A percentile compares a stretch with the other conserved stretches of the same genome.
Conservation (phyloP, 1,284 basidiomycete genomes). For the Cutaneotrichosporon cutaneum region DNA sequence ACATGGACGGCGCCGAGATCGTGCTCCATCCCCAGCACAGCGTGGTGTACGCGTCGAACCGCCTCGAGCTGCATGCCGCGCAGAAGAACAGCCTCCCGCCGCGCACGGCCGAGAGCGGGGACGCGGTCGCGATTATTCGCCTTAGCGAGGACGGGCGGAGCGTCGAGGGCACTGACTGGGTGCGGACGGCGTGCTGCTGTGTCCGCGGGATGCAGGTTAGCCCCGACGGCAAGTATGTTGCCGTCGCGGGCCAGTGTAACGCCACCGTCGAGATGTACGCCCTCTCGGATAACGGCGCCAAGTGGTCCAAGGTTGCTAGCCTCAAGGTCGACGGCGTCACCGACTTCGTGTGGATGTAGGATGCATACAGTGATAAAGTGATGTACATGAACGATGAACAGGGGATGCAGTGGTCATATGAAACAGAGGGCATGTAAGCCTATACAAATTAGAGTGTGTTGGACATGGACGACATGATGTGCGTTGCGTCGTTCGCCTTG, state of each 20-base stretch:
- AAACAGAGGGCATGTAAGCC: not conserved
- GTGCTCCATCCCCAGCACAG: conserved; percentile 31
- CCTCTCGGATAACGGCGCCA: conserved; percentile 33
- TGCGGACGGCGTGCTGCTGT: conserved; percentile 41
- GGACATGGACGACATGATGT: not conserved
- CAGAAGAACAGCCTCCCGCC: conserved; percentile 30
- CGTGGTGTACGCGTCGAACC: conserved; percentile 49
- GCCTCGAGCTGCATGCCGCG: conserved; percentile 40
- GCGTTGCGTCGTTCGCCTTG: not conserved
- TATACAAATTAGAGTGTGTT: not conserved
- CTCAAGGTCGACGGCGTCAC: conserved; percentile 63
- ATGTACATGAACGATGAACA: not conserved
- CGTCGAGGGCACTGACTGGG: conserved; percentile 33
- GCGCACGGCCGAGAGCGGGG: conserved; percentile 33
- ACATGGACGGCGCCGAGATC: conserved; percentile 48
- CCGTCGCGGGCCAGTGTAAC: conserved; percentile 45
- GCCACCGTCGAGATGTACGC: conserved; percentile 47
- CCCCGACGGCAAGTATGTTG: conserved; percentile 45
- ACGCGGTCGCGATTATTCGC: conserved; percentile 44
- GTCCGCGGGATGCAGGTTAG: conserved; percentile 46
- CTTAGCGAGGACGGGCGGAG: conserved; percentile 31
- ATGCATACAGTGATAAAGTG: not conserved
- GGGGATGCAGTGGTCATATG: not conserved
- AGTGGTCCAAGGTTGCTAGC: conserved; percentile 58
- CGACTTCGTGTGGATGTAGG: conserved; percentile 41